Base-by-base conservation (phyloP, 495 filamentous ascomycete genomes). In the Penicillium goetzii region DNA sequence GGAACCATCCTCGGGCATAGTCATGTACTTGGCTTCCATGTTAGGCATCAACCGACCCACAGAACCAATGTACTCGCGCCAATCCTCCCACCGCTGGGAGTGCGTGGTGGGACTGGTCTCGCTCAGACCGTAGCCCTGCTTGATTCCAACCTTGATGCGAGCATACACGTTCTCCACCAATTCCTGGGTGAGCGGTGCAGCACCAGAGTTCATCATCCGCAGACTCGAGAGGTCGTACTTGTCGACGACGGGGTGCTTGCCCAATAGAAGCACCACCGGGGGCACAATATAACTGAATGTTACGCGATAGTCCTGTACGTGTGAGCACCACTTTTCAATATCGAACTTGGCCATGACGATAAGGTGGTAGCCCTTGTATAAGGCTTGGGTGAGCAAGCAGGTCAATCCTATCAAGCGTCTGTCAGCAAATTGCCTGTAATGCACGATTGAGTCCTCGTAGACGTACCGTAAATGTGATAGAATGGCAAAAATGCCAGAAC, bases 101-200 rank as follows among this genome's bases (percentile, higher is more conserved):
- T 79, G 77, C 0, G 75, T 77, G 19, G 78, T 79, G 2, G 88
- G 88, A 55, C 86, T 88, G 17, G 88, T 89, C 72, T 90, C 88
- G 5, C 90, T 93, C 80, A 94, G 90, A n/a, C 92, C 92, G 82
- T 92, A 97, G 2, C 90, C 92, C 69, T 96, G 92, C 65, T 88
- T 91, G 33, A 95, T 83, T 45, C 89, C 89, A 43, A 96, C 79
- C 50, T 86, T 86, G 55, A 95, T 82, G 14, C 93, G 85, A 5
- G 84, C 69, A 78, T 92, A 92, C 10, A 96, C 87, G 17, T 87
- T 83, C 59, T 93, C 86, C 8, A 93, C 90, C 3, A 99, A 80
- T 55, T 97, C 93, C 23, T 83, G 79, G 0, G 92, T 96, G 41
- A 98, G 78, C 0, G 95, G 95, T 4, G 95, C 95, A 1, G 94